A percentile compares a stretch with the other conserved stretches of the same genome.
These are phyloP conservation scores for Hypericum perforatum DNA, from an alignment of 345 rosid species.

Conservation along the genomic window DNA sequence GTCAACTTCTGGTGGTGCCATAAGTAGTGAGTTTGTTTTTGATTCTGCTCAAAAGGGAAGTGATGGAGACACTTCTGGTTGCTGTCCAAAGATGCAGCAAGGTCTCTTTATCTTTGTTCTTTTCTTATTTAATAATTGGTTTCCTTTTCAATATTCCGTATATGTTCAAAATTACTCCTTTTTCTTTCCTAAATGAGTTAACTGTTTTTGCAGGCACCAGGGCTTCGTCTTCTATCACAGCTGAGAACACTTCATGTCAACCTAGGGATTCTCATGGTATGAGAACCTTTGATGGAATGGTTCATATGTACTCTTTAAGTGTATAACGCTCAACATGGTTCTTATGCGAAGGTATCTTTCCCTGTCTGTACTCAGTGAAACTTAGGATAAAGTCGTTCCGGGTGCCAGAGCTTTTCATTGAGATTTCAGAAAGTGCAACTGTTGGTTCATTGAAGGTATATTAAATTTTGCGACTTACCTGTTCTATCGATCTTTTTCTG, in stretches of 20 bases:
- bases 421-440: slow-evolving; percentile 27
- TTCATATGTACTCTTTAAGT: neutral
- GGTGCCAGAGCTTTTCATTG: slow-evolving; percentile 28
- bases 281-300: neutral
- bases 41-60: slow-evolving; percentile 16
- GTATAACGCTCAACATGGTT: neutral
- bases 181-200: neutral
- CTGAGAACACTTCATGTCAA: too few species aligned
- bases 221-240: too few species aligned
- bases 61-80: slow-evolving; percentile 9
- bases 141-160: slow-evolving; percentile 4
- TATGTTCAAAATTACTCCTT: slow-evolving; percentile 11
- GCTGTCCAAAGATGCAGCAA: slow-evolving; percentile 5
- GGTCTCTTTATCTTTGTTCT: slow-evolving; percentile 4
- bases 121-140: slow-evolving; percentile 4
- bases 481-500: neutral
- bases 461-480: neutral
- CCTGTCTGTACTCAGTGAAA: slow-evolving; percentile 19
- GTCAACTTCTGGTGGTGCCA: slow-evolving; percentile 6
- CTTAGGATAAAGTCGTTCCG: slow-evolving; percentile 23
- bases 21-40: slow-evolving; percentile 7
- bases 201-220: too few species aligned
- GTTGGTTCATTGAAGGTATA: slow-evolving; percentile 30
- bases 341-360: slow-evolving; percentile 3
- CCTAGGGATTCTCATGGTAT: too few species aligned